Conservation (phyloP, 2,329 filamentous ascomycete species). For the Diplocarpon mali region DNA sequence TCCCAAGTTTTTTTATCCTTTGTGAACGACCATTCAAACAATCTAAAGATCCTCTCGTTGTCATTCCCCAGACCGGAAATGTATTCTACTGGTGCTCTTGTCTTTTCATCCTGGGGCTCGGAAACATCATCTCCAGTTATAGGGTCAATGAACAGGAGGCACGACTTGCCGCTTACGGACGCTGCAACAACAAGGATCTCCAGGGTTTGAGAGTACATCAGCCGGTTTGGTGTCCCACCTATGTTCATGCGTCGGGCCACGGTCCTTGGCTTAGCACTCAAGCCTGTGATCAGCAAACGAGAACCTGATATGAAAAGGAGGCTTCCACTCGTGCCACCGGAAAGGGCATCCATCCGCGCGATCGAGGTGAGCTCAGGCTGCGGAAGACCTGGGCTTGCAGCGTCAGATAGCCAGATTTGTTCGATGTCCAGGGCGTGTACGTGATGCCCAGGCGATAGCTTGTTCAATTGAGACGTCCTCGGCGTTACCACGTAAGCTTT, state of each 20-base stretch:
- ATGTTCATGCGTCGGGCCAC: constrained; percentile 40
- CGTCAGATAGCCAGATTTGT: constrained; percentile 42
- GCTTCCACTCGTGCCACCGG: constrained; percentile 19
- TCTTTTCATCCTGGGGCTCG: constrained; percentile 31
- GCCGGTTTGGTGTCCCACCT: constrained; percentile 28
- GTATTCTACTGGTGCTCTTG: constrained; percentile 33
- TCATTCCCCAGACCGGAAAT: constrained; percentile 45
- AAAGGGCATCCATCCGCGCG: constrained; percentile 30
- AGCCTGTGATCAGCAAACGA: constrained; percentile 41
- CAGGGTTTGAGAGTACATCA: constrained; percentile 44
- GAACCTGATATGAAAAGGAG: constrained; percentile 39
- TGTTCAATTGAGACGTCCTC: background rate
- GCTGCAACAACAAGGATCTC: constrained; percentile 44
- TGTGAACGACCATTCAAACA: constrained; percentile 53
- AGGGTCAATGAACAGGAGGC: constrained; percentile 45
- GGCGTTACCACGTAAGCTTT: constrained; percentile 27
- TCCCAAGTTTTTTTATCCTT: constrained; percentile 47
- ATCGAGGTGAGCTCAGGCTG: constrained; percentile 39
- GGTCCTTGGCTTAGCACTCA: constrained; percentile 35
- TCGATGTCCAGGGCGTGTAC: constrained; percentile 14
- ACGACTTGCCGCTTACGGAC: constrained; percentile 33
- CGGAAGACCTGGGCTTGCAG: constrained; percentile 33
- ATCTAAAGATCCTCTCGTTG: constrained; percentile 47
- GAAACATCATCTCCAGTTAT: constrained; percentile 43
- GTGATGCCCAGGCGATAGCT: background rate